These are phyloP conservation scores for Gymnopilus junonius DNA, from an alignment of 768 basidiomycete species.

Conservation along the genomic window DNA sequence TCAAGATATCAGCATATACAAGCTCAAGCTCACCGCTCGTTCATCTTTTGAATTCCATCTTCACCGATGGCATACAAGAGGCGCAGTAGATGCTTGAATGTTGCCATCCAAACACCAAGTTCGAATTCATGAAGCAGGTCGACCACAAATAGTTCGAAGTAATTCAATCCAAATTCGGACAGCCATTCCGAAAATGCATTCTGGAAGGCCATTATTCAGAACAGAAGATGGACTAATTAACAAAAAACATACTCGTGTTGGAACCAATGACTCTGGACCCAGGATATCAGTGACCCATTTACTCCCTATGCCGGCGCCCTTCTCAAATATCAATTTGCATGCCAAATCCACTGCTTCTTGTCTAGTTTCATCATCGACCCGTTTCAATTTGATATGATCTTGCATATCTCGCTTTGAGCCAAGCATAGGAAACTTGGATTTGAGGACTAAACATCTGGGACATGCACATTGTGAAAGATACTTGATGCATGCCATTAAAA, in stretches of 20 bases:
- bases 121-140: slow-evolving; percentile 44
- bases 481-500: slow-evolving; percentile 11
- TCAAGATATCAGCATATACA: neutral
- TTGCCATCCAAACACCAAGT: slow-evolving; percentile 37
- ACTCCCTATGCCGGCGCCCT: slow-evolving; percentile 22
- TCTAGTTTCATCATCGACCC: too few relatives aligned
- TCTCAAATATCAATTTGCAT: slow-evolving; percentile 27
- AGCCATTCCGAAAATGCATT: slow-evolving; percentile 31
- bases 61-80: slow-evolving; percentile 27
- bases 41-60: slow-evolving; percentile 21
- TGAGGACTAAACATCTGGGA: too few relatives aligned
- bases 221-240: neutral
- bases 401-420: too few relatives aligned
- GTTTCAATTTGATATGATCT: too few relatives aligned
- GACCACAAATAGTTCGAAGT: slow-evolving; percentile 27
- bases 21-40: slow-evolving; percentile 24
- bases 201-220: slow-evolving; percentile 13
- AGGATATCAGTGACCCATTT: slow-evolving; percentile 23
- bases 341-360: slow-evolving; percentile 15
- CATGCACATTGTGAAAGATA: slow-evolving; percentile 8
- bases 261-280: slow-evolving; percentile 22
- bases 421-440: too few relatives aligned
- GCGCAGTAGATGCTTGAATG: slow-evolving; percentile 35
- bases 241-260: slow-evolving; percentile 28
- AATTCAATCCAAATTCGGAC: slow-evolving; percentile 22